Percentiles rank a stretch among this genome's conserved stretches.
These are phyloP conservation scores for Aureoboletus auriporus DNA, from an alignment of 768 basidiomycete genomes.

Conservation along the genomic window DNA sequence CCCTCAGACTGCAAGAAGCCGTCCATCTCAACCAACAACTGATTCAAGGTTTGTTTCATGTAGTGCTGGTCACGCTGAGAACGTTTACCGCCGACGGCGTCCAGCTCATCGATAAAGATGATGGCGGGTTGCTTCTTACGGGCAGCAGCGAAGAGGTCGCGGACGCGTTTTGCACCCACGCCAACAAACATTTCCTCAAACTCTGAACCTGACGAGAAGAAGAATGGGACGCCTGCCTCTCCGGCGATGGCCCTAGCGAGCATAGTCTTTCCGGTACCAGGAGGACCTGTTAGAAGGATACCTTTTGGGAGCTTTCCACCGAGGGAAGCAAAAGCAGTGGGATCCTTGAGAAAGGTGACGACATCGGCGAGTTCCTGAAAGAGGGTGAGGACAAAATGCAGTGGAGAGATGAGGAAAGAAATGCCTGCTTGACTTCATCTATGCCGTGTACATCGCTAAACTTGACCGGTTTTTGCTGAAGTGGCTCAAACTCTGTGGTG, in stretches of 20 bases:
- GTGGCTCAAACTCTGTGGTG: slow-evolving; percentile 79
- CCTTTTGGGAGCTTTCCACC: slow-evolving; percentile 96
- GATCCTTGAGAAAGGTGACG: slow-evolving; percentile 93
- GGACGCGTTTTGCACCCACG: slow-evolving; percentile 90
- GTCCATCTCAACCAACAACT: slow-evolving; percentile 95
- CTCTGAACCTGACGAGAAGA: slow-evolving; percentile 94
- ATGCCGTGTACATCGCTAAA: slow-evolving; percentile 97
- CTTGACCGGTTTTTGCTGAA: slow-evolving; percentile 75
- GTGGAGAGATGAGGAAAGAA: slow-evolving; percentile 15
- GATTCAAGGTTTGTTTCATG: slow-evolving; percentile 93
- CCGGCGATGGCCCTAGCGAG: slow-evolving; percentile 96
- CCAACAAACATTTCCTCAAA: slow-evolving; percentile 99
- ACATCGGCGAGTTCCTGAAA: slow-evolving; percentile 86
- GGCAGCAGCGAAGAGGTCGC: slow-evolving; percentile 91
- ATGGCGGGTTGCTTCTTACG: slow-evolving; percentile 95
- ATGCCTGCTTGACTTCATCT: slow-evolving; percentile 91
- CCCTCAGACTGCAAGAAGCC: slow-evolving; percentile 93
- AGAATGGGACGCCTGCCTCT: slow-evolving; percentile 96
- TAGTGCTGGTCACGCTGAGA: slow-evolving; percentile 81
- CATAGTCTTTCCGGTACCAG: slow-evolving; percentile 82
- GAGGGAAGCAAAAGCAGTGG: slow-evolving; percentile 80
- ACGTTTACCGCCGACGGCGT: slow-evolving; percentile 90
- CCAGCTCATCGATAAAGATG: slow-evolving; percentile 97
- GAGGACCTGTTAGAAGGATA: slow-evolving; percentile 83
- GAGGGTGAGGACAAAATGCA: slow-evolving; percentile 2